phyloP scores from a whole-genome alignment of 495 filamentous ascomycete genomes.

The Penicillium paradoxum region DNA sequence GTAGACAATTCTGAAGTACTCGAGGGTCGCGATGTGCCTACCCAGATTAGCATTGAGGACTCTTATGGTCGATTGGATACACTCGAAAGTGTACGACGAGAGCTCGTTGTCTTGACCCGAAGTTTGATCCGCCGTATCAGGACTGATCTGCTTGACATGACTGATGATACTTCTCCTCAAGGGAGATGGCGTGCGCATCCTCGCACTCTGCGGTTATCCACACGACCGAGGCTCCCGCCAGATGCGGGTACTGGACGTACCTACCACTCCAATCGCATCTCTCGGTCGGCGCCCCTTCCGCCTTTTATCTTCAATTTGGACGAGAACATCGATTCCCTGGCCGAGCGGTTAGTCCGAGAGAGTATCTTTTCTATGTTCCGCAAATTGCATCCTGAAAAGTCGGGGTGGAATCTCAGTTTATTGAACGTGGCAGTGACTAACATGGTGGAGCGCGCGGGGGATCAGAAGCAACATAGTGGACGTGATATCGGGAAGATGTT shows the following conservation, averaged over 20 bases:
- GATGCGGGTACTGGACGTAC: slow-evolving; percentile 46
- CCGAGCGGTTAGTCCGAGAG: slow-evolving; percentile 65
- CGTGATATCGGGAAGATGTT: slow-evolving; percentile 68
- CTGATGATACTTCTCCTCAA: slow-evolving; percentile 28
- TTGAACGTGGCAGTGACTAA: slow-evolving; percentile 86
- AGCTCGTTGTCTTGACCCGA: slow-evolving; percentile 56
- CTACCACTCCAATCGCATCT: slow-evolving; percentile 56
- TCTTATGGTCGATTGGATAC: slow-evolving; percentile 68
- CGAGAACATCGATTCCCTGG: slow-evolving; percentile 51
- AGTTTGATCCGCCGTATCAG: slow-evolving; percentile 79
- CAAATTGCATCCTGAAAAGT: slow-evolving; percentile 62
- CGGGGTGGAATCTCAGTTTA: slow-evolving; percentile 72
- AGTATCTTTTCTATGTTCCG: slow-evolving; percentile 64
- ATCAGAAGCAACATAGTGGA: slow-evolving; percentile 44
- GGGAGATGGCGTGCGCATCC: slow-evolving; percentile 63
- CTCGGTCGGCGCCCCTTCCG: slow-evolving; percentile 63
- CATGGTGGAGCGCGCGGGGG: slow-evolving; percentile 61
- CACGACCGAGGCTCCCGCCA: slow-evolving; percentile 56
- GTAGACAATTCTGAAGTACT: slow-evolving; percentile 59
- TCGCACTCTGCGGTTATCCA: slow-evolving; percentile 71
- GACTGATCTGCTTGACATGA: slow-evolving; percentile 60
- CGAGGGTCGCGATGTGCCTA: slow-evolving; percentile 65
- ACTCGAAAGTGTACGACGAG: slow-evolving; percentile 54
- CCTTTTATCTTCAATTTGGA: slow-evolving; percentile 62
- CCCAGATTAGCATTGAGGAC: slow-evolving; percentile 93